A percentile compares a stretch with the other conserved stretches of the same genome.
These are phyloP conservation scores for Aspergillus fructus DNA, from an alignment of 2,329 filamentous ascomycete genomes.

Conservation along the genomic window DNA sequence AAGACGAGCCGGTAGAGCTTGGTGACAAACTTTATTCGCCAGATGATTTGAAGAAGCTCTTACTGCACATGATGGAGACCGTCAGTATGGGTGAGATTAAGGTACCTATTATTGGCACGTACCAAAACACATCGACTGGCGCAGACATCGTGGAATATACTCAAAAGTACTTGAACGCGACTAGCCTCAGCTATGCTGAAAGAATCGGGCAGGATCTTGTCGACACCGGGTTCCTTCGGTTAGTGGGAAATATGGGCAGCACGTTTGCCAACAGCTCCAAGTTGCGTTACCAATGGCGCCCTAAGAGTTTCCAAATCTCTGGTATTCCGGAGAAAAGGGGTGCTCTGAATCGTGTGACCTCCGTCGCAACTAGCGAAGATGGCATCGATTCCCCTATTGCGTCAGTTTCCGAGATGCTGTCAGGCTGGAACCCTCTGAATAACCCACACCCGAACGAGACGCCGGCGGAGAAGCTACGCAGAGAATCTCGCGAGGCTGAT, in stretches of 20 bases:
- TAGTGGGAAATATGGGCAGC: conserved; percentile 92
- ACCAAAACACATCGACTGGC: conserved; percentile 87
- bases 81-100: conserved; percentile 89
- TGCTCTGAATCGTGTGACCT: conserved; percentile 70
- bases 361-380: conserved; percentile 61
- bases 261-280: conserved; percentile 96
- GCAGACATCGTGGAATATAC: conserved; percentile 95
- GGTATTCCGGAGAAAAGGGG: conserved; percentile 87
- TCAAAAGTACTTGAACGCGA: conserved; percentile 80
- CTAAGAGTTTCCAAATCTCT: conserved; percentile 83
- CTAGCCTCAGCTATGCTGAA: conserved; percentile 86
- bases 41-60: conserved; percentile 86
- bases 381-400: conserved; percentile 78
- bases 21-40: conserved; percentile 83
- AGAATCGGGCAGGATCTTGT: conserved; percentile 93
- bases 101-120: conserved; percentile 91
- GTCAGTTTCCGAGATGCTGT: conserved; percentile 82
- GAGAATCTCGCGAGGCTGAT: conserved; percentile 86
- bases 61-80: conserved; percentile 79
- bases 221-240: conserved; percentile 76
- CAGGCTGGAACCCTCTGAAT: conserved; percentile 90
- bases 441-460: conserved; percentile 92
- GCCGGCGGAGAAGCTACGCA: conserved; percentile 76
- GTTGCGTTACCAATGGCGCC: conserved; percentile 96
- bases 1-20: conserved; percentile 83